Percentiles rank a stretch among this genome's conserved stretches.
Evolutionary conservation across 345 rosid species (phyloP).

Genomic region (Litchi chinensis): DNA sequence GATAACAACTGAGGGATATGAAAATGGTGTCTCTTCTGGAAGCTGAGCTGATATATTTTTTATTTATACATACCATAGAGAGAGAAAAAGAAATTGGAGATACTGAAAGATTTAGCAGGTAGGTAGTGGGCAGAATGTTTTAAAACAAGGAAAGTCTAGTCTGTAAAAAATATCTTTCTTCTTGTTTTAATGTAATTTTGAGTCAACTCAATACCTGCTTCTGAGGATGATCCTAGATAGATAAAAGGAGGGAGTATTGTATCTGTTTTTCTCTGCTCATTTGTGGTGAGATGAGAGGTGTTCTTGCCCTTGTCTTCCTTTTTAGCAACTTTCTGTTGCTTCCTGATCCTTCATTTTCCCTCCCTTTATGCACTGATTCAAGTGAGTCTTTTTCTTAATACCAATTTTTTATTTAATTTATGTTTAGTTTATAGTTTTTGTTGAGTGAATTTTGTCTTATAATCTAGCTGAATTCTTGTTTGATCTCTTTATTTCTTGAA

Average conservation of each 20-base stretch:
- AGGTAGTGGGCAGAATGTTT: conserved; percentile 31
- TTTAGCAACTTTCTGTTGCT: conserved; percentile 42
- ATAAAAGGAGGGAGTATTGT: conserved; percentile 14
- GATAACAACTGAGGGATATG: neutral
- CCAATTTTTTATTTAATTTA: neutral
- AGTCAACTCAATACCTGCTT: conserved; percentile 25
- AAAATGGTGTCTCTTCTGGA: conserved; percentile 26
- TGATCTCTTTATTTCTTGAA: conserved; percentile 8
- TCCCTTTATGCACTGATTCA: conserved; percentile 66
- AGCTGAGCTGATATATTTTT: conserved; percentile 19
- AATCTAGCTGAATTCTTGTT: conserved; percentile 9
- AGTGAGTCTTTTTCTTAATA: conserved; percentile 38
- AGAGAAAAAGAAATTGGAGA: conserved; percentile 1
- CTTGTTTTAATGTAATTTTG: neutral
- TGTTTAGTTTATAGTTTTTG: neutral
- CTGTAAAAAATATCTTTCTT: neutral
- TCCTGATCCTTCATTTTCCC: conserved; percentile 45
- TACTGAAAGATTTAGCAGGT: conserved; percentile 22
- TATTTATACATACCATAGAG: conserved; percentile 9
- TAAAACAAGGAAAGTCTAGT: conserved; percentile 20
- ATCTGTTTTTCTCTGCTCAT: conserved; percentile 9
- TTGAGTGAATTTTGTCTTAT: neutral
- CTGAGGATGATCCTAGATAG: conserved; percentile 29
- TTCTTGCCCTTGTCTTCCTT: conserved; percentile 39
- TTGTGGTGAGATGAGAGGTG: conserved; percentile 41